Conservation (phyloP, 441 rosid genomes). For the Populus hybrid region DNA sequence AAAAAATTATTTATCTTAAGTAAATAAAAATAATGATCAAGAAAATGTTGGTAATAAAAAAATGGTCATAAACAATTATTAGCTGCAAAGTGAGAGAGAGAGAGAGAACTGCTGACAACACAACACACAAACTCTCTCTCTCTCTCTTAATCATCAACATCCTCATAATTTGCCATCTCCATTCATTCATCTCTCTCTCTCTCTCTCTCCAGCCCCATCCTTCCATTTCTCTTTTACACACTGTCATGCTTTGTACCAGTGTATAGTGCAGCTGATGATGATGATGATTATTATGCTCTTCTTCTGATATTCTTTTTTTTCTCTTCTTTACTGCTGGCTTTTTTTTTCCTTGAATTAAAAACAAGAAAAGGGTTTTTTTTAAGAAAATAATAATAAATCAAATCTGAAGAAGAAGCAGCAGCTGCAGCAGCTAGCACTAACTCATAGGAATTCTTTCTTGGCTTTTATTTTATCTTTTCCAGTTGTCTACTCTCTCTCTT, state of each 20-base stretch:
- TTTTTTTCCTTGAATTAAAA: constrained; percentile 9
- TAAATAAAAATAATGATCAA: constrained; percentile 18
- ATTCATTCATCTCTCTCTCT: constrained; percentile 28
- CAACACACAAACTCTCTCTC: constrained; percentile 30
- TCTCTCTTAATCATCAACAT: constrained; percentile 46
- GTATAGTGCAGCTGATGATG: constrained; percentile 25
- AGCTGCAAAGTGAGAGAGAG: constrained; percentile 78
- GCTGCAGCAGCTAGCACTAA: constrained; percentile 31
- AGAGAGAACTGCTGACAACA: constrained; percentile 43
- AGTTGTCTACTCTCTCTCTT: constrained; percentile 19
- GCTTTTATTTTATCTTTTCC: constrained; percentile 28
- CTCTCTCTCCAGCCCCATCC: not conserved
- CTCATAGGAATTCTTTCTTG: constrained; percentile 34
- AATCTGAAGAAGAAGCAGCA: constrained; percentile 16
- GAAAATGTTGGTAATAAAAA: not conserved
- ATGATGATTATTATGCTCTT: constrained; percentile 35
- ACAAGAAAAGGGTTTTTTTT: constrained; percentile 3
- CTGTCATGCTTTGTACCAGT: constrained; percentile 23
- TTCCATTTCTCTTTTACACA: not conserved
- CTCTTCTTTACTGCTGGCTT: constrained; percentile 28
- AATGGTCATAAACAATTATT: constrained; percentile 52
- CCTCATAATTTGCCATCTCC: constrained; percentile 70
- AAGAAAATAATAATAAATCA: constrained; percentile 19
- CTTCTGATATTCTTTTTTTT: constrained; percentile 15
- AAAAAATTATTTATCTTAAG: not conserved